phyloP scores from a whole-genome alignment of 169 alveolate genomes.

The Eimeria tenella region DNA sequence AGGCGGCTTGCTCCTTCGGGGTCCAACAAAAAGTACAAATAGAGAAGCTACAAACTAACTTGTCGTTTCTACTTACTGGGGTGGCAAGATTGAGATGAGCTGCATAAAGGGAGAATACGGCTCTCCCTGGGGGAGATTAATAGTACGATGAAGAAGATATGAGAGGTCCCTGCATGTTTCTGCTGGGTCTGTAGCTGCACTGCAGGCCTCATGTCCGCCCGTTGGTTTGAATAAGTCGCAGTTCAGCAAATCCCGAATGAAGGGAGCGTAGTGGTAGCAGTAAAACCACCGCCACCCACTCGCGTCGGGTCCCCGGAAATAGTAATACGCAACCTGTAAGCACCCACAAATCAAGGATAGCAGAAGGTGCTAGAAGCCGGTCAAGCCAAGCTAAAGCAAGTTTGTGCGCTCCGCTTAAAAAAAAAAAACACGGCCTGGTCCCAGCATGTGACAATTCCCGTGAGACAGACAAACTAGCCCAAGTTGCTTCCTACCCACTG shows the following conservation, averaged over 20 bases:
- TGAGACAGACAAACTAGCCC: neutral
- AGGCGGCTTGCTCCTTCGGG: neutral
- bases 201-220: neutral
- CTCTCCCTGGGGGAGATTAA: constrained; percentile 83
- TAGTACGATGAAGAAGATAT: constrained; percentile 29
- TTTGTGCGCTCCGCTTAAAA: too few relatives aligned
- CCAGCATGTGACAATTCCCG: neutral
- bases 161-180: neutral
- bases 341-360: neutral
- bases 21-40: neutral
- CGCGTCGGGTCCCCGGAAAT: constrained; percentile 76
- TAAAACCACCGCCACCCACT: constrained; percentile 98
- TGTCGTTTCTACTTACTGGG: constrained; percentile 82
- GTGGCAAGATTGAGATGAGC: constrained; percentile 98
- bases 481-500: constrained; percentile 91
- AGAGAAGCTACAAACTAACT: neutral
- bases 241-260: constrained; percentile 95
- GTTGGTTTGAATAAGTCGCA: constrained; percentile 73
- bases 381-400: too few relatives aligned
- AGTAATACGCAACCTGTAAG: constrained; percentile 77
- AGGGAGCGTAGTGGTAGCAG: constrained; percentile 99
- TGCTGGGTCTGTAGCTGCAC: neutral
- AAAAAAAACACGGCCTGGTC: too few relatives aligned
- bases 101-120: constrained; percentile 98
- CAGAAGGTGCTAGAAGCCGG: neutral